Evolutionary conservation across 192 early-diverging fungal genomes (phyloP).

Genomic region (Backusella sp.): DNA sequence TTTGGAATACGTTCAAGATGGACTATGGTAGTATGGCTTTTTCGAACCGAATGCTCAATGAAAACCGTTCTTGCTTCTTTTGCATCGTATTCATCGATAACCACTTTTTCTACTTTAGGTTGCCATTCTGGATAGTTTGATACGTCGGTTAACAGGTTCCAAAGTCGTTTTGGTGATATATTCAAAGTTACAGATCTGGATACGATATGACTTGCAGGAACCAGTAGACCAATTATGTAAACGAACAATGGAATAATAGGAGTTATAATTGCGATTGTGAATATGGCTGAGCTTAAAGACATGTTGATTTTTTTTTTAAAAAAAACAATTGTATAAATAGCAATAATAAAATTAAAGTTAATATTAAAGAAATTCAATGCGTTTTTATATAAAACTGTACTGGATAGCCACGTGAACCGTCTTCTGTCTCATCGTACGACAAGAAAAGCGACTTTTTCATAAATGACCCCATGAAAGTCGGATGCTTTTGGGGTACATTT

Average conservation of each 20-base stretch:
- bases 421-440: not conserved
- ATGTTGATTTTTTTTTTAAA: not conserved
- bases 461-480: too few species aligned
- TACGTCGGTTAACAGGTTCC: constrained; percentile 27
- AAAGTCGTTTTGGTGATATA: constrained; percentile 15
- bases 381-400: not conserved
- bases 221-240: constrained; percentile 24
- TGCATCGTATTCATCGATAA: not conserved
- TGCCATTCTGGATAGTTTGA: constrained; percentile 26
- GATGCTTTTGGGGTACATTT: too few species aligned
- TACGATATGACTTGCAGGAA: constrained; percentile 28
- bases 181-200: constrained; percentile 19
- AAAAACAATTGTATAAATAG: not conserved
- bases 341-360: not conserved
- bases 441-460: not conserved
- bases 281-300: not conserved
- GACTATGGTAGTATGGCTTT: constrained; percentile 17
- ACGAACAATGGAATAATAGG: constrained; percentile 28
- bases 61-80: constrained; percentile 16
- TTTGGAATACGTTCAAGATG: constrained; percentile 23
- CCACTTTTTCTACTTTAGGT: constrained; percentile 20
- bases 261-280: not conserved
- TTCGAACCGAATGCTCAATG: constrained; percentile 23
- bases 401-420: not conserved
- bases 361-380: not conserved